These are phyloP conservation scores for Dendrocalamus latiflorus DNA, from an alignment of 202 grass and related monocot species.

Conservation along the genomic window DNA sequence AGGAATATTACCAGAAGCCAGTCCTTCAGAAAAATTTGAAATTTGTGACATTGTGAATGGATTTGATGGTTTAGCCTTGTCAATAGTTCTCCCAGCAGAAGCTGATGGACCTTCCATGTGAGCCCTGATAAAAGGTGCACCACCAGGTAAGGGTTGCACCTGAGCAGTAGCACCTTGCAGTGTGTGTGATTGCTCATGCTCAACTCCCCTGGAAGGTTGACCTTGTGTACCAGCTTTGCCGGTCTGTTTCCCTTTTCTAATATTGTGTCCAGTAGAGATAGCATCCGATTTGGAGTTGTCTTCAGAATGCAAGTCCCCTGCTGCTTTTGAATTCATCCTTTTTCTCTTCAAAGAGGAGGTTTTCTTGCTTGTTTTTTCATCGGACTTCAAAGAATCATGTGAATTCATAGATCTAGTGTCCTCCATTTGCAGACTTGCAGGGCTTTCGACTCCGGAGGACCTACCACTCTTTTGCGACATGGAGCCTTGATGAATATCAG, in stretches of 20 bases:
- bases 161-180: constrained; percentile 47
- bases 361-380: constrained; percentile 81
- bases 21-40: constrained; percentile 67
- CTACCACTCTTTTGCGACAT: constrained; percentile 66
- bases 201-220: constrained; percentile 47
- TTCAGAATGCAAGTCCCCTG: constrained; percentile 57
- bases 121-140: constrained; percentile 43
- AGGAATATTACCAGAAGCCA: constrained; percentile 50
- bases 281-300: constrained; percentile 76
- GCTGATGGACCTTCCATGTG: constrained; percentile 38
- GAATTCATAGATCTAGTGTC: constrained; percentile 93
- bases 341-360: constrained; percentile 75
- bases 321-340: constrained; percentile 66
- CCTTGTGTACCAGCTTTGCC: constrained; percentile 52
- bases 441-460: constrained; percentile 72
- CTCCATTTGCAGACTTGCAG: constrained; percentile 74
- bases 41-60: constrained; percentile 50
- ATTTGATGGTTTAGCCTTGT: constrained; percentile 48
- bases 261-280: constrained; percentile 52
- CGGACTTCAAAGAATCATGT: constrained; percentile 82
- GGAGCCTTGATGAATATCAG: constrained; percentile 68
- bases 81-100: constrained; percentile 49
- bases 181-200: constrained; percentile 55
- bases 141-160: constrained; percentile 41
- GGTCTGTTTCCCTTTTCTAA: constrained; percentile 63